Evolutionary conservation across 805 yeast species (phyloP), one percentile per base, ranked within the genome.

Genomic region (Starmerella vaccinii): DNA sequence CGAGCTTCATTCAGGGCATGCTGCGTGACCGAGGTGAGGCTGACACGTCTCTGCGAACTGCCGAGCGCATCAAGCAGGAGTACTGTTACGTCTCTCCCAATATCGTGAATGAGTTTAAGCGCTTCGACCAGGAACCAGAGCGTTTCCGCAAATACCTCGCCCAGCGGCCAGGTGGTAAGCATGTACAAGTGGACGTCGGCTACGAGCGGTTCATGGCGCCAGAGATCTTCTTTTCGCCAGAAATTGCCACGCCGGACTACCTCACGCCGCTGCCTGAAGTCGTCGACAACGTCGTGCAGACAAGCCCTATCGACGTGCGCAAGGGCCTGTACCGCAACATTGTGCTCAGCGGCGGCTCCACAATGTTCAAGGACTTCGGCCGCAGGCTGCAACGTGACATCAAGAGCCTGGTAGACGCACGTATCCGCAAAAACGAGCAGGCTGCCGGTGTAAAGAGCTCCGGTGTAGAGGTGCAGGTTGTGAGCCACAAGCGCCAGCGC

Each of bases 161-260:
- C 37, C 95, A 90, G 65, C 84, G 83, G 58, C 71, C 75, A 57
- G 75, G 76, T 53, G 84, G 85, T 45, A 75, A 76, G 50, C 73
- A 74, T 59, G 79, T 76, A 51, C 66, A 71, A 32, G 92, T 92
- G 56, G 98, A 92, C 68, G 92, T 92, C 53, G 99, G 97, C 49
- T 92, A 92, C 68, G 99, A 92, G 71, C 77, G 97, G 60, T 92
- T 92, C 68, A 76, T 92, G 67, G 99, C 98, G 1, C 97, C 98
- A n/a, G 99, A 92, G 68, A 89, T 92, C 62, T 92, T 92, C 71
- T 92, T 92, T 78, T 88, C 85, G 65, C 98, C 98, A 13, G 99
- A 92, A 68, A 92, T 92, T 63, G 94, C 94, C 46, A 84, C 95
- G 4, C 80, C 95, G 8, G 97, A 92, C 68, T 92, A 84, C 73